Base-by-base conservation (phyloP, 2,329 filamentous ascomycete genomes). In the Cryphonectria nitschkei region DNA sequence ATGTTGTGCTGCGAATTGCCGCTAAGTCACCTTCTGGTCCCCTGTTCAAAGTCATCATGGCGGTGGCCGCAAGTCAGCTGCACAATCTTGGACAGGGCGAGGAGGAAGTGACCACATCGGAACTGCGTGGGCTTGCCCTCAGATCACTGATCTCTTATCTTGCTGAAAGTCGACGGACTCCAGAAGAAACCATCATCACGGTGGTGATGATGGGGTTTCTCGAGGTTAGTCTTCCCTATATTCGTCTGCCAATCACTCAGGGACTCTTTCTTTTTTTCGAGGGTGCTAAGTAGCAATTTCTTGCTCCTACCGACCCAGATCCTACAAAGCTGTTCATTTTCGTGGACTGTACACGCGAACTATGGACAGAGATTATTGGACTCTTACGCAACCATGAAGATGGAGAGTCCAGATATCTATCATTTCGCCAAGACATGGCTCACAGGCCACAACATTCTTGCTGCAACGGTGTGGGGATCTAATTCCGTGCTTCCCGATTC, bases 31-130 rank as follows among this genome's bases (percentile, higher is more conserved):
- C 67, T 29, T 72, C 70, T 9, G 77, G 77, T 0, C 75, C 77
- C 34, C 70, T 79, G 2, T 76, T 78, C 65, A 75, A 77, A 60
- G 77, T 75, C 61, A 73, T 78, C 56, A 72, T 79, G 67, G 75
- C 76, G 11, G 76, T 75, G 1, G 75, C 77, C 7, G 76, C 77
- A 7, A 77, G 75, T 16, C 76, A 79, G 64, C 56, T 77, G 13
- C 74, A 76, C n/a, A 78, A 68, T 41, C 73, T 76, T 8, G 76
- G 76, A 19, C 70, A 75, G 16, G 67, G 46, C 11, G 73, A 74
- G 65, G 76, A 74, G n/a, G 60, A 74, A 29, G 61, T 65, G 0
- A 50, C 66, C 0, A 72, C 75, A 58, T 76, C 75, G 74, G 68
- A 70, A 41, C 71, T 77, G 60, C 74, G 75, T 62, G 73, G 74